Evolutionary conservation across 331 rosid genomes (phyloP), one percentile per base, ranked within the genome.

Genomic region (Rosa hybrid): DNA sequence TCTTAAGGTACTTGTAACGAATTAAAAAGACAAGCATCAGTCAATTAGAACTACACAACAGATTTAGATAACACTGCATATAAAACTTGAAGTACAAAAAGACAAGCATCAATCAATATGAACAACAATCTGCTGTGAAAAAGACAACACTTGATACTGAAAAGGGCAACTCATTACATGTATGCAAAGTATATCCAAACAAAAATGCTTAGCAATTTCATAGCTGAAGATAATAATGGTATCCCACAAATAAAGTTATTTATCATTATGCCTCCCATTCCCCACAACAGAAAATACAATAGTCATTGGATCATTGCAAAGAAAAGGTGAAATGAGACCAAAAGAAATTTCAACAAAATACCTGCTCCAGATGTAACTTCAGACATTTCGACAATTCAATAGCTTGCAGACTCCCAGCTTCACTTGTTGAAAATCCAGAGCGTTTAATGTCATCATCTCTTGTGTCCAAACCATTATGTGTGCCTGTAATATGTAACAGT

Each of bases 281-380:
- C 21, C 3, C 59, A 53, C 20, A 18, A 53, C 4, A 20, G 25
- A 16, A 75, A 38, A 54, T n/a, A 7, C 49, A 74, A 56, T 5
- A 39, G 8, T 7, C 10, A 13, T 21, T 62, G 46, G 41, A 75
- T 59, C 57, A 21, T 57, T 56, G n/a, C 21, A 17, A 68, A 39
- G 48, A 39, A 39, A 17, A 16, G 6, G 72, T 42, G 23, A 17
- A 39, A 17, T 38, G 39, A 17, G 17, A 46, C 12, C 69, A 74
- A 45, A 65, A 18, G 34, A 71, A 62, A 57, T 46, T 38, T 39
- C 27, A 49, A 57, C 13, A 42, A 78, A 51, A 74, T 85, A 91
- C 97, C 90, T 60, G 83, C 80, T 84, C 88, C 67, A 38, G 71
- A 78, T 80, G 67, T 71, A 86, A 77, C 67, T 79, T 78, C 41